These are phyloP conservation scores for Arthrobotrys musiformis DNA, from an alignment of 2,329 filamentous ascomycete genomes.

Conservation along the genomic window DNA sequence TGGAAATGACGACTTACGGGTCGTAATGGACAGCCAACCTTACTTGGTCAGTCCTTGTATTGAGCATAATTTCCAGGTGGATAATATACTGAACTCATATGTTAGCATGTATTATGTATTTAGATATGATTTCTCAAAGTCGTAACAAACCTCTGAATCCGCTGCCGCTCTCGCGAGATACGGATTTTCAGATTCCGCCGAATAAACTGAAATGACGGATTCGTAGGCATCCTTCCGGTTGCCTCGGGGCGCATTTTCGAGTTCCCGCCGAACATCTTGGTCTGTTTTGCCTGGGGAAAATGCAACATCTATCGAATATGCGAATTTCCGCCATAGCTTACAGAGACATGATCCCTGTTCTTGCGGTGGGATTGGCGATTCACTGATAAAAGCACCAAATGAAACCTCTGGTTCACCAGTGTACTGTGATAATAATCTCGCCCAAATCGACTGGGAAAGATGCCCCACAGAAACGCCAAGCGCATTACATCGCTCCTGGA, in stretches of 20 bases:
- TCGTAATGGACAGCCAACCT: constrained; percentile 34
- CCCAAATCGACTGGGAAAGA: constrained; percentile 78
- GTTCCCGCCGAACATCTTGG: constrained; percentile 24
- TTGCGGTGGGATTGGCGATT: constrained; percentile 73
- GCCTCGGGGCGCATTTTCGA: constrained; percentile 65
- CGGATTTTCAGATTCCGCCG: constrained; percentile 17
- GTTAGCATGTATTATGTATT: background rate
- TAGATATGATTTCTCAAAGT: background rate
- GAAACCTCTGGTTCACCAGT: constrained; percentile 74
- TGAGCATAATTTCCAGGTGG: constrained; percentile 39
- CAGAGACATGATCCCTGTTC: constrained; percentile 75
- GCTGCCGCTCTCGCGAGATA: constrained; percentile 30
- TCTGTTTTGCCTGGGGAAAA: constrained; percentile 42
- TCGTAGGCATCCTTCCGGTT: constrained; percentile 73
- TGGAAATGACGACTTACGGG: constrained; percentile 18
- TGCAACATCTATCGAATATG: constrained; percentile 34
- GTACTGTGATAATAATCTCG: constrained; percentile 70
- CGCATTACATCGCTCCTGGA: constrained; percentile 67
- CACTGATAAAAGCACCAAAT: constrained; percentile 87
- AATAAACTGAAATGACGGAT: constrained; percentile 40
- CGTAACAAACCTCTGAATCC: constrained; percentile 42
- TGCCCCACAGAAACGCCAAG: constrained; percentile 73
- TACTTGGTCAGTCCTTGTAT: constrained; percentile 33
- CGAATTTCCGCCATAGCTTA: constrained; percentile 64
- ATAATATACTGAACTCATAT: constrained; percentile 25